phyloP scores from a whole-genome alignment of 371 early-diverging fungal genomes.

The Mucor plumbeus region DNA sequence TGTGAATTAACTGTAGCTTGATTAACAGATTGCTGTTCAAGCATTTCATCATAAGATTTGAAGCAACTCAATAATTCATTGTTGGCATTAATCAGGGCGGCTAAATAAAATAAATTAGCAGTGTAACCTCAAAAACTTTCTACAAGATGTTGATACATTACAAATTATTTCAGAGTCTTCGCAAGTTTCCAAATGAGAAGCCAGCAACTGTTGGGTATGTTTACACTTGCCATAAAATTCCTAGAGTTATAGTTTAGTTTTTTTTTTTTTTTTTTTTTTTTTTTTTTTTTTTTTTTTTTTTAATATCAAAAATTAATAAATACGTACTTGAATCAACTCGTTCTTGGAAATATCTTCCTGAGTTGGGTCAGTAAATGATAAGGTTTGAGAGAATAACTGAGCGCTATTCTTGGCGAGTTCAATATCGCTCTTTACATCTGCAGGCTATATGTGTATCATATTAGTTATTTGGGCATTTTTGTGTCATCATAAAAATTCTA shows the following conservation, averaged over 20 bases:
- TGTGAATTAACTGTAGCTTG: slow-evolving; percentile 47
- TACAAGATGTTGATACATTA: slow-evolving; percentile 22
- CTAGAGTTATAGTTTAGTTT: slow-evolving; percentile 10
- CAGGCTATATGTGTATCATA: slow-evolving; percentile 8
- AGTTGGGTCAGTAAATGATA: slow-evolving; percentile 59
- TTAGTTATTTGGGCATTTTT: background rate
- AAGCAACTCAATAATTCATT: slow-evolving; percentile 48
- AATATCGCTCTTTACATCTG: slow-evolving; percentile 30
- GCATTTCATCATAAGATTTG: slow-evolving; percentile 58
- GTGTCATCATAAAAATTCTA: slow-evolving; percentile 1
- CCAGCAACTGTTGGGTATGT: slow-evolving; percentile 38
- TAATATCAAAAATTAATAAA: too few relatives aligned
- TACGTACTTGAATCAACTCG: slow-evolving; percentile 45
- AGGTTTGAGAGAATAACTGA: slow-evolving; percentile 50
- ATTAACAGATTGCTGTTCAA: slow-evolving; percentile 46
- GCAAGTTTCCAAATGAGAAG: slow-evolving; percentile 40
- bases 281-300: too few relatives aligned
- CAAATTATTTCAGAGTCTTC: slow-evolving; percentile 49
- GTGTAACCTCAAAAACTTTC: slow-evolving; percentile 10
- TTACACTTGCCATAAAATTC: slow-evolving; percentile 54
- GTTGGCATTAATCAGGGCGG: slow-evolving; percentile 49
- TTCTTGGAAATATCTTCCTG: slow-evolving; percentile 54
- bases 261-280: too few relatives aligned
- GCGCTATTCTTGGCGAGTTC: slow-evolving; percentile 55
- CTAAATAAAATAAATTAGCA: slow-evolving; percentile 25